Evolutionary conservation across 192 early-diverging fungal genomes (phyloP), one percentile per base, ranked within the genome.

Genomic region (Rhizophagus sp.): DNA sequence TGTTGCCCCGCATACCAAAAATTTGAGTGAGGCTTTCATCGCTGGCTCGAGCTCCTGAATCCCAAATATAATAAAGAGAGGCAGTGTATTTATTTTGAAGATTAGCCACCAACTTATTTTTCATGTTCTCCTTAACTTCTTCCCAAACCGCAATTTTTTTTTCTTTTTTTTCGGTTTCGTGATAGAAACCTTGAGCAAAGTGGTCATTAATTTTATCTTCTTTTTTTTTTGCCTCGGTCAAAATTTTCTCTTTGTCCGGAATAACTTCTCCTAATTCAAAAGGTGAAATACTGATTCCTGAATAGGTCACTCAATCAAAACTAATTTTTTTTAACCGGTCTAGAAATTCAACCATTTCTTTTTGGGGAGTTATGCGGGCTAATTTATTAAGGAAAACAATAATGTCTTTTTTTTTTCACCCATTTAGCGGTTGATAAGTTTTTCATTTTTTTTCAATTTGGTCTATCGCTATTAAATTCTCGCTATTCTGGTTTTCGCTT

Each of bases 121-220:
- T 74, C 57, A 57, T 34, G 57, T 25, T 57, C 72, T 50, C 39
- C 72, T 57, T n/a, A n/a, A n/a, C n/a, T n/a, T n/a, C n/a, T n/a
- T n/a, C n/a, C n/a, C 72, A 74, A 19, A 74, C 49, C 10, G 72
- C 22, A 74, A 74, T 74, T 74, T 74, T 74, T 74, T 74, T 74
- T 57, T 74, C 50, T 50, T 74, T 74, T 15, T 17, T 74, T 50
- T 74, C 72, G 3, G 7, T 49, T 74, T 74, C 72, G 10, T 9
- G 57, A 5, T 74, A 74, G 10, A 74, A 74, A n/a, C 72, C 72
- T 74, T 74, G 72, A 8, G 50, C 6, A 50, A n/a, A 74, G 47
- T 74, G 22, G 2, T 74, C 12, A 25, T 22, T 24, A 6, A 74
- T 57, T 74, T 74, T 6, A 5, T 47, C 10, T 11, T 12, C 47